Evolutionary conservation across 441 rosid genomes (phyloP).

Genomic region (Macaranga tanarius): DNA sequence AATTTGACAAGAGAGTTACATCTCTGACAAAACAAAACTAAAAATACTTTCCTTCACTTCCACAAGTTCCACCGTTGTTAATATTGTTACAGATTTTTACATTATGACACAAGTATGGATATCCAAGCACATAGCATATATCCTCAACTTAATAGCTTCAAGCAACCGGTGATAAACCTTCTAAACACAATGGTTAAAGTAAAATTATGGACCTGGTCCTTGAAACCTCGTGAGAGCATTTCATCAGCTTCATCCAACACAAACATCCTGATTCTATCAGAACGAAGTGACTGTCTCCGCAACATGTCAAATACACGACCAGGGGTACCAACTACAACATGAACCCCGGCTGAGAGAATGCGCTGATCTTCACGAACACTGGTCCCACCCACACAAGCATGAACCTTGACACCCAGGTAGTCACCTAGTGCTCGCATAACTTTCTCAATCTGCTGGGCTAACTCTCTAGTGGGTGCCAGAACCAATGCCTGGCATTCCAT

Average conservation of each 20-base stretch:
- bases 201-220: slow-evolving; percentile 57
- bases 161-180: too few species aligned
- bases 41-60: background rate
- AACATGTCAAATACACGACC: slow-evolving; percentile 91
- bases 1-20: background rate
- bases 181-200: background rate
- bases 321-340: slow-evolving; percentile 83
- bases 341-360: slow-evolving; percentile 71
- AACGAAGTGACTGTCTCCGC: slow-evolving; percentile 66
- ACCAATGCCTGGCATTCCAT: slow-evolving; percentile 79
- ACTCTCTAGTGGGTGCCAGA: slow-evolving; percentile 75
- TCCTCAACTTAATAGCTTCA: background rate
- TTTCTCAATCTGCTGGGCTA: slow-evolving; percentile 86
- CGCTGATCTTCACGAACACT: slow-evolving; percentile 77
- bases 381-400: slow-evolving; percentile 87
- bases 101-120: background rate
- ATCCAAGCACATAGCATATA: background rate
- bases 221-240: slow-evolving; percentile 81
- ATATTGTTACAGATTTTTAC: background rate
- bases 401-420: slow-evolving; percentile 78
- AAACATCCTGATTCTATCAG: slow-evolving; percentile 72
- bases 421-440: slow-evolving; percentile 93
- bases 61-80: background rate
- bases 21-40: background rate
- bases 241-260: slow-evolving; percentile 86